phyloP scores from a whole-genome alignment of 352 stramenopile species.

The Phytophthora ohioensis region DNA sequence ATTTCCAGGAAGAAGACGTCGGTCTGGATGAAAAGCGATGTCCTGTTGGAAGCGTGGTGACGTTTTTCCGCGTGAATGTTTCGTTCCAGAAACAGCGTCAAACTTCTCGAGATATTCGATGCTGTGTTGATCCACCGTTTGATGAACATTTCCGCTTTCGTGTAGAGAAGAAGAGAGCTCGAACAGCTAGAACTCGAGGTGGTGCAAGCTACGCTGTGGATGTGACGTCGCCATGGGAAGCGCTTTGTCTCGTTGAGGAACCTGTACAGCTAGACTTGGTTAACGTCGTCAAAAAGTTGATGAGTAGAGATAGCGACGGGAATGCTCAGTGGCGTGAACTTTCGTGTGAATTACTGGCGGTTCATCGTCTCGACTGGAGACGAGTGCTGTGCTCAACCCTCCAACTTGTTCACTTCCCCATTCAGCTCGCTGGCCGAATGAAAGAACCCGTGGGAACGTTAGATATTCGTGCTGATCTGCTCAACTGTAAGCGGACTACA shows the following conservation, averaged over 20 bases:
- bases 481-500: slow-evolving; percentile 61
- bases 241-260: slow-evolving; percentile 74
- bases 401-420: slow-evolving; percentile 73
- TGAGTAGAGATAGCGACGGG: slow-evolving; percentile 24
- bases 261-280: slow-evolving; percentile 64
- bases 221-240: slow-evolving; percentile 69
- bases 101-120: slow-evolving; percentile 52
- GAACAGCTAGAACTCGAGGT: slow-evolving; percentile 27
- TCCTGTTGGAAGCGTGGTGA: slow-evolving; percentile 52
- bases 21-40: slow-evolving; percentile 19
- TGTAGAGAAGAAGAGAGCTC: slow-evolving; percentile 48
- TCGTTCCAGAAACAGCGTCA: slow-evolving; percentile 71
- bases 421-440: slow-evolving; percentile 69
- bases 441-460: slow-evolving; percentile 77
- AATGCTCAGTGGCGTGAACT: slow-evolving; percentile 54
- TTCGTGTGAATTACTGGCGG: slow-evolving; percentile 65
- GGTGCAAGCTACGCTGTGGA: slow-evolving; percentile 61
- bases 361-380: slow-evolving; percentile 80
- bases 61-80: slow-evolving; percentile 64
- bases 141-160: slow-evolving; percentile 74
- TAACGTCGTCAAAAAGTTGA: slow-evolving; percentile 66
- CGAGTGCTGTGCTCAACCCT: slow-evolving; percentile 76
- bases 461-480: slow-evolving; percentile 73
- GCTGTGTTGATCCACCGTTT: slow-evolving; percentile 70
- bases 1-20: slow-evolving; percentile 26